Evolutionary conservation across 2,329 filamentous ascomycete genomes (phyloP).

Genomic region (Biscogniauxia mediterranea): DNA sequence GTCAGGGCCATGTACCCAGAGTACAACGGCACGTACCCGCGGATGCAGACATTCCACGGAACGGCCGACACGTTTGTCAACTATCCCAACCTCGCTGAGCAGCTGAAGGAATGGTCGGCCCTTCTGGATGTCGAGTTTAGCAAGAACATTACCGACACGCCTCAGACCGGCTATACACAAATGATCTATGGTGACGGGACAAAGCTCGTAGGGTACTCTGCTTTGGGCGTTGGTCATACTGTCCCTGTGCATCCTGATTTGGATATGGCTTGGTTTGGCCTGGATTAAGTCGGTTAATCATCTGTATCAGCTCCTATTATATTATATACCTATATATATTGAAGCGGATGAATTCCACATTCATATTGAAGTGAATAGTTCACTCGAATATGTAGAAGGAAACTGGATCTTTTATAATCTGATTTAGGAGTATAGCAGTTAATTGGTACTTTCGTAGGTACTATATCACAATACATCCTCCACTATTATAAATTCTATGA

Average conservation of each 20-base stretch:
- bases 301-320: too few relatives aligned
- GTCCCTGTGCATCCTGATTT: conserved; percentile 18
- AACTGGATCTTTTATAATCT: too few relatives aligned
- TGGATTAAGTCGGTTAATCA: too few relatives aligned
- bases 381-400: too few relatives aligned
- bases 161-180: conserved; percentile 18
- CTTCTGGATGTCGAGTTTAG: conserved; percentile 35
- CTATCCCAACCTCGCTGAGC: conserved; percentile 46
- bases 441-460: too few relatives aligned
- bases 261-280: conserved; percentile 20
- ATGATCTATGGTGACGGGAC: conserved; percentile 23
- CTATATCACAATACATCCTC: too few relatives aligned
- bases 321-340: too few relatives aligned
- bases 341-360: too few relatives aligned
- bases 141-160: conserved; percentile 16
- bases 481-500: too few relatives aligned
- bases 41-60: conserved; percentile 49
- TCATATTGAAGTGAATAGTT: too few relatives aligned
- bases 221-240: conserved; percentile 17
- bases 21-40: conserved; percentile 41
- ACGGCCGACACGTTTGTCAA: conserved; percentile 40
- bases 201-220: conserved; percentile 21
- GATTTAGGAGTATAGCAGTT: too few relatives aligned
- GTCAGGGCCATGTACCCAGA: conserved; percentile 37
- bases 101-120: conserved; percentile 43